Evolutionary conservation across 257 asterid genomes (phyloP).

Genomic region (Misopates orontium): DNA sequence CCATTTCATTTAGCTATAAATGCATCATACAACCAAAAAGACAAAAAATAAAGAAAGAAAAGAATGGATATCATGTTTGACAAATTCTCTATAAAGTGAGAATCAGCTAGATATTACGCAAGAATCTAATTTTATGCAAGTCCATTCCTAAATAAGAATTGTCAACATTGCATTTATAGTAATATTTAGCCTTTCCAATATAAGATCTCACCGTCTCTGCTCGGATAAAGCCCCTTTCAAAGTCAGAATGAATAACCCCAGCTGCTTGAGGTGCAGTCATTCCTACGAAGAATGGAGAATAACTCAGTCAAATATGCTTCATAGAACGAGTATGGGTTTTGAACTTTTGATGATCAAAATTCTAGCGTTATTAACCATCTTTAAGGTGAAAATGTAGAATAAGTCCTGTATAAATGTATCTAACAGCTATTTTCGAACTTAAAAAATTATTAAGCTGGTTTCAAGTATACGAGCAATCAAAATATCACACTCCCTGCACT

Average conservation of each 20-base stretch:
- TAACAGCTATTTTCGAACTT: conserved; percentile 6
- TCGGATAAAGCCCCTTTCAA: conserved; percentile 97
- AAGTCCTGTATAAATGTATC: background rate
- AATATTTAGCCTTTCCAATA: conserved; percentile 13
- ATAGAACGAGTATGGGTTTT: background rate
- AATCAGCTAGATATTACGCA: background rate
- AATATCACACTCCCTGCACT: background rate
- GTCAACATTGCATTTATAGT: background rate
- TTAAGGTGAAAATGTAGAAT: conserved; percentile 3
- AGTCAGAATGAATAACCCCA: conserved; percentile 96
- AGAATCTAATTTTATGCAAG: conserved; percentile 8
- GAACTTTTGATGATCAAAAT: background rate
- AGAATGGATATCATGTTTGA: background rate
- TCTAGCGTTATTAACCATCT: conserved; percentile 16
- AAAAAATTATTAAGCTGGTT: conserved; percentile 13
- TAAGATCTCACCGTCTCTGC: conserved; percentile 84
- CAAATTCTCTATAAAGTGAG: background rate
- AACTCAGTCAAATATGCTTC: conserved; percentile 18
- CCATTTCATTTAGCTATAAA: too few species aligned
- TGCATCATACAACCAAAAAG: too few species aligned
- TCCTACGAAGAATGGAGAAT: conserved; percentile 41
- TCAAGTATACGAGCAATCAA: conserved; percentile 14
- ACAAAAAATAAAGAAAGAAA: too few species aligned
- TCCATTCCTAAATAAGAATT: conserved; percentile 16
- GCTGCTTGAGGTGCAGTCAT: conserved; percentile 99